Evolutionary conservation across 2,329 filamentous ascomycete species (phyloP), one percentile per base, ranked within the genome.

Genomic region (Fusarium sp.): DNA sequence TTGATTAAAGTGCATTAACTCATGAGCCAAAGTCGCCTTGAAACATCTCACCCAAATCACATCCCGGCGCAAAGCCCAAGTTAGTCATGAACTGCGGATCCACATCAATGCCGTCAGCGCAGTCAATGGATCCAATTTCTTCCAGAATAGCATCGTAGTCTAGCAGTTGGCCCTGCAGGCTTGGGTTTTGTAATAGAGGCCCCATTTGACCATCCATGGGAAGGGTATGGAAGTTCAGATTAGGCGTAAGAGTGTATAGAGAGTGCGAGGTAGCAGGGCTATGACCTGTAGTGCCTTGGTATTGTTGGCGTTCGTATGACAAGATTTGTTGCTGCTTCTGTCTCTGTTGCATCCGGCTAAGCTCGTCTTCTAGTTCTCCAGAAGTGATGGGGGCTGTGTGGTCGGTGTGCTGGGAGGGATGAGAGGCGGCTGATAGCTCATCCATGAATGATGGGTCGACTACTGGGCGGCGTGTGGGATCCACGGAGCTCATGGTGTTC

Each of bases 21-120:
- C 53, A 74, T 61, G 65, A 62, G 15, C 77, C 75, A 69, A 77
- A 80, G 25, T 79, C 77, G 25, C 76, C 73, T 48, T 73, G 70
- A 64, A 76, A 74, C 77, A 85, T 79, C 62, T 87, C 85, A 0
- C 81, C 79, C 45, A 88, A 77, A 54, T 87, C 85, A 31, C 84
- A 82, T 25, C 86, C 86, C 0, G 87, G 86, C 2, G 83, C 85
- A 70, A 89, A 88, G 0, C 87, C 87, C 19, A 90, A 77, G 65
- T 89, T 89, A 40, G 85, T 81, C 86, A 89, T 88, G 67, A 89
- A 89, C 61, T 88, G 84, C 2, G 84, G 80, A 61, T 88, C 85
- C 11, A 81, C 79, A 25, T 85, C 83, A 40, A 84, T 74, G 32
- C 77, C 75, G 49, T 83, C 81, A 1, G 76, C 75, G 62, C 78